Percentiles rank a stretch among this genome's conserved stretches.
Conservation (phyloP, 2,329 filamentous ascomycete genomes). For the Torrubiellomyces zombiae region DNA sequence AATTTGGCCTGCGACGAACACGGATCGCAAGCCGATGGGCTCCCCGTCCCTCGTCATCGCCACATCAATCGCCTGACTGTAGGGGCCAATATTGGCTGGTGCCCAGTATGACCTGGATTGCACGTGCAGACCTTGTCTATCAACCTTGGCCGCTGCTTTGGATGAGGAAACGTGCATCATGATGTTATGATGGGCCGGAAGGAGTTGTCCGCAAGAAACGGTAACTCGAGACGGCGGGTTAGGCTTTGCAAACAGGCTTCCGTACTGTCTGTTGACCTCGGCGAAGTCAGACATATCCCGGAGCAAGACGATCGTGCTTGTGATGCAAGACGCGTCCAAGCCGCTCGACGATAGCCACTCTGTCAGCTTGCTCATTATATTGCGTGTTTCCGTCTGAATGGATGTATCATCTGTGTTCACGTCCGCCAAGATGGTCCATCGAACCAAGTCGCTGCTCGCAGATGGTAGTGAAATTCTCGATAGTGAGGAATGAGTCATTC, state of each 20-base stretch:
- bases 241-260: slow-evolving; percentile 52
- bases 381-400: slow-evolving; percentile 30
- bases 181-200: slow-evolving; percentile 44
- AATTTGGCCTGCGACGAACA: slow-evolving; percentile 80
- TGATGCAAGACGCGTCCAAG: slow-evolving; percentile 22
- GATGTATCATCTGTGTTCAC: slow-evolving; percentile 8
- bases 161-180: slow-evolving; percentile 38
- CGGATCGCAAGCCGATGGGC: slow-evolving; percentile 13
- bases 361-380: slow-evolving; percentile 28
- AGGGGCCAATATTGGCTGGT: slow-evolving; percentile 91
- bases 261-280: slow-evolving; percentile 59
- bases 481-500: too few species aligned
- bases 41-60: slow-evolving; percentile 10
- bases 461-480: too few species aligned
- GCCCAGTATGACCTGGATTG: slow-evolving; percentile 95
- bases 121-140: slow-evolving; percentile 59
- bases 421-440: slow-evolving; percentile 23
- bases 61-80: slow-evolving; percentile 69
- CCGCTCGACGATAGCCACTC: slow-evolving; percentile 17
- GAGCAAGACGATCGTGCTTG: slow-evolving; percentile 50
- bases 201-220: slow-evolving; percentile 52
- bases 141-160: slow-evolving; percentile 8
- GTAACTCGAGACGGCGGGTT: slow-evolving; percentile 80
- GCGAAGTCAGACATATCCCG: slow-evolving; percentile 68
- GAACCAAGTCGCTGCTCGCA: slow-evolving; percentile 10